These are phyloP conservation scores for Cytospora chrysosperma DNA, from an alignment of 2,329 filamentous ascomycete genomes.

Conservation along the genomic window DNA sequence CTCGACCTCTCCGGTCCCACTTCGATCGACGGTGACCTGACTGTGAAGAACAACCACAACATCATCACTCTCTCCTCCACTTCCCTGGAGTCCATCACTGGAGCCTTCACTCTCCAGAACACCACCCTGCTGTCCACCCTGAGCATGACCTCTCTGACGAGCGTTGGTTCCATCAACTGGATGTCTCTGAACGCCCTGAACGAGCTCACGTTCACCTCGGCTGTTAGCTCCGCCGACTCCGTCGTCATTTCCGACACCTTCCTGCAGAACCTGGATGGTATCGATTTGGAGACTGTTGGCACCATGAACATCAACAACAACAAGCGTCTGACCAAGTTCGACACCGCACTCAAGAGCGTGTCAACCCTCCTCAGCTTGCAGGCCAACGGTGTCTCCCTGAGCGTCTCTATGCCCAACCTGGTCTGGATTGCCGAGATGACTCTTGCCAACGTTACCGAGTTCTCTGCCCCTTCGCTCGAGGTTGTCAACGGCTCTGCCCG, in stretches of 20 bases:
- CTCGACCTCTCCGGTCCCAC: slow-evolving; percentile 63
- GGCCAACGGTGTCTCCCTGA: slow-evolving; percentile 74
- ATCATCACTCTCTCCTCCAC: slow-evolving; percentile 63
- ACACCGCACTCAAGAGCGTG: slow-evolving; percentile 76
- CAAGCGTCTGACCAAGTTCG: slow-evolving; percentile 70
- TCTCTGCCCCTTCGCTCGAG: slow-evolving; percentile 71
- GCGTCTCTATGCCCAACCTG: slow-evolving; percentile 74
- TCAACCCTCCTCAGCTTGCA: slow-evolving; percentile 65
- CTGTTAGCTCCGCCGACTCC: slow-evolving; percentile 64
- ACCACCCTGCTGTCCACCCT: slow-evolving; percentile 69
- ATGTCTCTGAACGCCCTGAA: slow-evolving; percentile 65
- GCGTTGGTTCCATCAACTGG: slow-evolving; percentile 68
- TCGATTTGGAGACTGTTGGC: slow-evolving; percentile 73
- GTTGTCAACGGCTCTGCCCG: slow-evolving; percentile 76
- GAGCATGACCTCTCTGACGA: slow-evolving; percentile 62
- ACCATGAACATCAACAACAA: slow-evolving; percentile 90
- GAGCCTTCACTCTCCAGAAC: slow-evolving; percentile 67
- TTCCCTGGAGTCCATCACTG: slow-evolving; percentile 64
- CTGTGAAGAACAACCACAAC: slow-evolving; percentile 57
- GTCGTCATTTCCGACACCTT: slow-evolving; percentile 85
- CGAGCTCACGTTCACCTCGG: slow-evolving; percentile 46
- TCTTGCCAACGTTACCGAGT: slow-evolving; percentile 73
- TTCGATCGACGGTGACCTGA: slow-evolving; percentile 56
- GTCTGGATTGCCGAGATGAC: slow-evolving; percentile 76
- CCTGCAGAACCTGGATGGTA: slow-evolving; percentile 73